Base-by-base conservation (phyloP, 495 filamentous ascomycete species). In the Aspergillus ostianus region DNA sequence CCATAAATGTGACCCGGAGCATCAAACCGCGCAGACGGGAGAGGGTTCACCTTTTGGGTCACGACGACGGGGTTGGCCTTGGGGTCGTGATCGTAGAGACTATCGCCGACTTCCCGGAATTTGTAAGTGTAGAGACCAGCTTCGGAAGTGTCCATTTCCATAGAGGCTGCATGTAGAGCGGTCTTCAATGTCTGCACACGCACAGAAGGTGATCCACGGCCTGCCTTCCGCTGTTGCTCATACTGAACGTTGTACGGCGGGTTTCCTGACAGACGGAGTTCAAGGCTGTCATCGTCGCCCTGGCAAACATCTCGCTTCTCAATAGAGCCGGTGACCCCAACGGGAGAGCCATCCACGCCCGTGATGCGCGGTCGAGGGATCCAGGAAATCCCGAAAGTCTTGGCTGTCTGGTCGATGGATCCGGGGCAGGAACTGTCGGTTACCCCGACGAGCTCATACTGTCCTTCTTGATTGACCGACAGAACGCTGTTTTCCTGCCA, bases 1-100 rank as follows among this genome's bases (percentile, higher is more conserved):
- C 90, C 94, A 77, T 97, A 97, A 4, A 92, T 91, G 70, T 92
- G 93, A n/a, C 91, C 93, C 3, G 92, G 91, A 60, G 90, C 89
- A 55, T 81, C 81, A 65, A 98, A 98, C 13, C 79, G 76, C 20
- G 91, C 93, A 10, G 85, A 84, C 0, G 94, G 94, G 30, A 88
- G 86, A 18, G 88, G 76, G 69, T 95, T 87, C 26, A 98, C 92
- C 21, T 79, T 86, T 67, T 98, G 94, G 47, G 88, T 81, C 3
- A 98, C 78, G 19, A 83, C 75, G n/a, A 97, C 65, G 20, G 71
- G 71, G 44, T 77, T 77, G 65, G 84, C 84, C 58, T 80, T 80
- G 51, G 86, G 64, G 64, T 90, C 84, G 63, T 88, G 83, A 64
- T 89, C 88, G 71, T 98, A 98, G 18, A 93, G 85, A 60, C 82